A percentile compares a stretch with the other conserved stretches of the same genome.
phyloP scores from a whole-genome alignment of 2,329 filamentous ascomycete species.

The Blumeria graminis region DNA sequence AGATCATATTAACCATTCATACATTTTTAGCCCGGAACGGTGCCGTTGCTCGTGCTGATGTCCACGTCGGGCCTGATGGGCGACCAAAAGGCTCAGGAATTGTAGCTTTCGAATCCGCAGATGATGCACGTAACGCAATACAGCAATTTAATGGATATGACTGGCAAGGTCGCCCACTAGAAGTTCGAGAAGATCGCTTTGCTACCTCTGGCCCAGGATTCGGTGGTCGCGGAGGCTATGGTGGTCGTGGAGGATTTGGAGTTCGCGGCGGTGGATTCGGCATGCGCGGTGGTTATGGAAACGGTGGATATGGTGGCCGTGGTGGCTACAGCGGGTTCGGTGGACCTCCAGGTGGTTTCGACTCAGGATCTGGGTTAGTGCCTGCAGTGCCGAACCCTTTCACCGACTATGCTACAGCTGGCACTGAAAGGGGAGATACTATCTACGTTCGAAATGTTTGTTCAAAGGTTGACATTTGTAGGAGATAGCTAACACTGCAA shows the following conservation, averaged over 20 bases:
- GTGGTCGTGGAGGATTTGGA: slow-evolving; percentile 24
- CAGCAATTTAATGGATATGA: slow-evolving; percentile 97
- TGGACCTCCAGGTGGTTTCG: slow-evolving; percentile 14
- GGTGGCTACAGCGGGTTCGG: slow-evolving; percentile 13
- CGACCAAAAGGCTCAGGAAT: slow-evolving; percentile 92
- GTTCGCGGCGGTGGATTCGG: slow-evolving; percentile 12
- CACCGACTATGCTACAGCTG: slow-evolving; percentile 74
- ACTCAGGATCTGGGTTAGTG: slow-evolving; percentile 16
- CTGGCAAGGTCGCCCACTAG: slow-evolving; percentile 81
- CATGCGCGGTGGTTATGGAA: slow-evolving; percentile 13
- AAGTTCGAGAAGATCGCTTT: slow-evolving; percentile 91
- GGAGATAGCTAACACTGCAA: slow-evolving; percentile 3
- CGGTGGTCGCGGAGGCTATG: slow-evolving; percentile 20
- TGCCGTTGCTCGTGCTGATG: slow-evolving; percentile 78
- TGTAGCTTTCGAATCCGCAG: slow-evolving; percentile 82
- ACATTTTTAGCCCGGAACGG: slow-evolving; percentile 31
- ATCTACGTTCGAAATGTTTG: slow-evolving; percentile 97
- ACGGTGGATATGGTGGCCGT: slow-evolving; percentile 15
- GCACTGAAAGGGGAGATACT: slow-evolving; percentile 55
- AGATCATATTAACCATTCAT: slow-evolving; percentile 3
- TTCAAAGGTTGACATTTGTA: slow-evolving; percentile 8
- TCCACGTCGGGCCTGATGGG: slow-evolving; percentile 76
- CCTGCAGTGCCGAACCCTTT: slow-evolving; percentile 59
- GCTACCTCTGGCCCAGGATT: slow-evolving; percentile 32
- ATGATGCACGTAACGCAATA: slow-evolving; percentile 89